Percentiles rank a stretch among this genome's conserved stretches.
phyloP scores from a whole-genome alignment of 2,329 filamentous ascomycete genomes.

The Sporothrix pseudoabietina region DNA sequence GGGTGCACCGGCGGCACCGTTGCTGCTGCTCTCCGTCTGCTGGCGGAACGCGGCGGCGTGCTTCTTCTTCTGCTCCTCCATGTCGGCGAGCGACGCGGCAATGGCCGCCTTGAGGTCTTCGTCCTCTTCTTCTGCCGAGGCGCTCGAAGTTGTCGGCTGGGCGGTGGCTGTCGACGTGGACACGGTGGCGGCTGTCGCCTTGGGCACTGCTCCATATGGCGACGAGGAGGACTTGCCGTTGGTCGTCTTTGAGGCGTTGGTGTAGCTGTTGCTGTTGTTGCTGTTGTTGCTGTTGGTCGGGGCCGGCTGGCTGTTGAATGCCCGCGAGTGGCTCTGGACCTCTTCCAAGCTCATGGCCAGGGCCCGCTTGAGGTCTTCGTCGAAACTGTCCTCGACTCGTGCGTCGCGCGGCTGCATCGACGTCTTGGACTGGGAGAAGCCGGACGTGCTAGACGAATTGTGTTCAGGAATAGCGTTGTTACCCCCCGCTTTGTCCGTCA shows the following conservation, averaged over 20 bases:
- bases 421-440: conserved; percentile 46
- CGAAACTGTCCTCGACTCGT: conserved; percentile 85
- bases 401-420: conserved; percentile 88
- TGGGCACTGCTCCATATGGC: conserved; percentile 2
- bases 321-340: conserved; percentile 72
- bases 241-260: conserved; percentile 1
- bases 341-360: conserved; percentile 97
- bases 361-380: conserved; percentile 91
- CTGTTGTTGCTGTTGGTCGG: conserved; percentile 26
- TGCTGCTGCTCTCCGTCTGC: conserved; percentile 62
- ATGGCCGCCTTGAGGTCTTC: conserved; percentile 93
- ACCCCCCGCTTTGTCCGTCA: conserved; percentile 72
- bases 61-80: conserved; percentile 96
- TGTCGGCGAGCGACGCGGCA: conserved; percentile 89
- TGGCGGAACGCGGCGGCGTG: conserved; percentile 83
- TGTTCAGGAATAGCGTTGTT: conserved; percentile 47
- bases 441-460: conserved; percentile 39
- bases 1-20: conserved; percentile 32
- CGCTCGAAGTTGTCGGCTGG: neutral
- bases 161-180: conserved; percentile 30
- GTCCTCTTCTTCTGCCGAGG: conserved; percentile 66
- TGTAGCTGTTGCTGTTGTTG: conserved; percentile 36
- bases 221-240: conserved; percentile 39
- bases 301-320: conserved; percentile 46
- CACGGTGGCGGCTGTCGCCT: neutral